Percentiles rank a stretch among this genome's conserved stretches.
phyloP scores from a whole-genome alignment of 192 early-diverging fungal genomes.

The Coemansia erecta region DNA sequence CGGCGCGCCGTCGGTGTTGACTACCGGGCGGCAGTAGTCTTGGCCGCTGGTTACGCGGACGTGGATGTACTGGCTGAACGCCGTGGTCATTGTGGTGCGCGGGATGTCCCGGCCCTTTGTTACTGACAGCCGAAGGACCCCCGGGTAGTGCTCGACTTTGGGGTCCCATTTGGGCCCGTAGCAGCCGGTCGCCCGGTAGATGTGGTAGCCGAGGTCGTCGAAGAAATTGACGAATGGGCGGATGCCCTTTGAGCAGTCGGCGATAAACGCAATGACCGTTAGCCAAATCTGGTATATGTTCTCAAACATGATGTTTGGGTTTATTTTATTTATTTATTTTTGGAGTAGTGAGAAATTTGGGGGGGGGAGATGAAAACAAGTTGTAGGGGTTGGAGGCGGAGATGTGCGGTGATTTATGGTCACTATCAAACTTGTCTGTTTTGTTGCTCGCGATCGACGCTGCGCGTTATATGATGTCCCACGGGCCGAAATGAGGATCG shows the following conservation, averaged over 20 bases:
- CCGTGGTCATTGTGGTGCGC: background rate
- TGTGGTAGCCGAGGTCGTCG: slow-evolving; percentile 19
- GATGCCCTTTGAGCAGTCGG: slow-evolving; percentile 14
- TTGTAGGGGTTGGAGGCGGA: too few species aligned
- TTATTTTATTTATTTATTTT: too few species aligned
- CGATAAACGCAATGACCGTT: background rate
- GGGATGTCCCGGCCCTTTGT: slow-evolving; percentile 34
- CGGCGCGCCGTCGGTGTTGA: slow-evolving; percentile 24
- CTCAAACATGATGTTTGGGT: slow-evolving; percentile 15
- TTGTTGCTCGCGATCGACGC: too few species aligned
- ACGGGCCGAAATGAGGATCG: too few species aligned
- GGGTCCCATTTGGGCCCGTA: slow-evolving; percentile 15
- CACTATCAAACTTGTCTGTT: too few species aligned
- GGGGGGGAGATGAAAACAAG: background rate
- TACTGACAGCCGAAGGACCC: slow-evolving; percentile 18
- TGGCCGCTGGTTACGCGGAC: slow-evolving; percentile 11
- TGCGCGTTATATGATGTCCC: too few species aligned
- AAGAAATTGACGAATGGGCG: slow-evolving; percentile 27
- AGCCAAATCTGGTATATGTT: slow-evolving; percentile 21
- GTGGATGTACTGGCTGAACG: slow-evolving; percentile 22
- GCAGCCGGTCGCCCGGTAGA: slow-evolving; percentile 24
- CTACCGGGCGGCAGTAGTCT: slow-evolving; percentile 18
- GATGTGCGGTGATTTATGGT: too few species aligned
- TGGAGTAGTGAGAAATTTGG: background rate
- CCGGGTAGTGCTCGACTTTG: background rate